Evolutionary conservation across 164 flowering plant genomes (phyloP).

Genomic region (Macadamia tetraphylla): DNA sequence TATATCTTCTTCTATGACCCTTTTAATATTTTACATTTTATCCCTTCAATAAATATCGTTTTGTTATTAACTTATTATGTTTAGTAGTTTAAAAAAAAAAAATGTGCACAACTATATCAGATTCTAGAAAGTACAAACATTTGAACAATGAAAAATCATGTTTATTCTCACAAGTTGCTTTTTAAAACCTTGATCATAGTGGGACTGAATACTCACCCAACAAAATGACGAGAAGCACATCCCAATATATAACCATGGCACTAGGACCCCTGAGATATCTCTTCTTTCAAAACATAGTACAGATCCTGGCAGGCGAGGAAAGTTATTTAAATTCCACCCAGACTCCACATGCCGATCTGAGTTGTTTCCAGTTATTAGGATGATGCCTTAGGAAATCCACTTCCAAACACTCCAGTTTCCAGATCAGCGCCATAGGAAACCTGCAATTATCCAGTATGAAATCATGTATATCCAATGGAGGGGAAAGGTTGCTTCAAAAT

Average conservation of each 20-base stretch:
- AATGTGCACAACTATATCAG: no score
- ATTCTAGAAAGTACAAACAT: no score
- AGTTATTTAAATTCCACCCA: conserved; percentile 87
- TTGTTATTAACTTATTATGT: no score
- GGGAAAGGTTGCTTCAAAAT: not conserved
- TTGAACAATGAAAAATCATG: no score
- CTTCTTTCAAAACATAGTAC: conserved; percentile 62
- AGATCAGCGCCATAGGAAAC: conserved; percentile 88
- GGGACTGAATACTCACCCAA: conserved; percentile 53
- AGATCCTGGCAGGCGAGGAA: conserved; percentile 83
- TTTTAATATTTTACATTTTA: no score
- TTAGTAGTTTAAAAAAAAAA: no score
- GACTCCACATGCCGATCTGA: conserved; percentile 45
- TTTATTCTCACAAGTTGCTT: not conserved
- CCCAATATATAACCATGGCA: conserved; percentile 90
- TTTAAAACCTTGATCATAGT: not conserved
- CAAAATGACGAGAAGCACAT: conserved; percentile 97
- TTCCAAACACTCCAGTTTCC: conserved; percentile 68
- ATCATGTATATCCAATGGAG: not conserved
- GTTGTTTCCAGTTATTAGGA: conserved; percentile 24
- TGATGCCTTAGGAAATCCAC: conserved; percentile 73
- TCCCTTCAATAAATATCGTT: no score
- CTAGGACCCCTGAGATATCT: conserved; percentile 84
- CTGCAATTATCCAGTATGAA: conserved; percentile 24
- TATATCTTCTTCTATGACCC: no score